Base-by-base conservation (phyloP, 352 stramenopile genomes). In the Phytophthora foliorum region DNA sequence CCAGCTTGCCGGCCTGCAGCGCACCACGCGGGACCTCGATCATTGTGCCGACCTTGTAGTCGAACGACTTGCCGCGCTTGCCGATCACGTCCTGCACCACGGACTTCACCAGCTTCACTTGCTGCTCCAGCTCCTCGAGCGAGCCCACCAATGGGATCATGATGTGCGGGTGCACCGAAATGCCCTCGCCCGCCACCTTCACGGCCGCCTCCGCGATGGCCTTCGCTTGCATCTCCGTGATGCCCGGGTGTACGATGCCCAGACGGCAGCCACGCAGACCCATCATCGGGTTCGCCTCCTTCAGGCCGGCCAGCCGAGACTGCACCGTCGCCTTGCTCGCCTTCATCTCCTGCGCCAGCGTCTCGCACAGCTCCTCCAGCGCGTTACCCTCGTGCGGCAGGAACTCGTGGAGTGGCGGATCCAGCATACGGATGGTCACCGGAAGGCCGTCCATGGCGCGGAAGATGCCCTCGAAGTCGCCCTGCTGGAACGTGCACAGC, bases 241-340 rank as follows among this genome's bases (percentile, higher is more conserved):
- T 73, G 29, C 65, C 58, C 38, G 65, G 65, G 65, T 64, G 65
- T 69, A 69, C 65, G 58, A 73, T 69, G 51, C 65, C 65, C 48
- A 72, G 63, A 38, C 63, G 57, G 49, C 56, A 72, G 39, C 63
- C 65, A 56, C 65, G 58, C 44, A 73, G 65, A 69, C 65, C 65
- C 58, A 73, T 73, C 65, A 73, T 73, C 57, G 65, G 65, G 58
- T 73, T 73, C 32, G 65, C 65, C 58, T 73, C 58, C 65, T 73
- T 69, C 58, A 69, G 51, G 31, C 57, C 39, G 36, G 32, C 65
- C 44, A 73, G 58, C 4, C 58, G 65, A 34, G 65, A 36, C 58
- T 64, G 44, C 58, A 73, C 65, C 52, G 53, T 64, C 52, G 45
- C 46, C 58, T 69, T 55, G 52, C 45, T 64, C 58, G 60, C 65